A percentile compares a stretch with the other conserved stretches of the same genome.
phyloP scores from a whole-genome alignment of 805 yeast genomes.

The Brettanomyces custersianus region DNA sequence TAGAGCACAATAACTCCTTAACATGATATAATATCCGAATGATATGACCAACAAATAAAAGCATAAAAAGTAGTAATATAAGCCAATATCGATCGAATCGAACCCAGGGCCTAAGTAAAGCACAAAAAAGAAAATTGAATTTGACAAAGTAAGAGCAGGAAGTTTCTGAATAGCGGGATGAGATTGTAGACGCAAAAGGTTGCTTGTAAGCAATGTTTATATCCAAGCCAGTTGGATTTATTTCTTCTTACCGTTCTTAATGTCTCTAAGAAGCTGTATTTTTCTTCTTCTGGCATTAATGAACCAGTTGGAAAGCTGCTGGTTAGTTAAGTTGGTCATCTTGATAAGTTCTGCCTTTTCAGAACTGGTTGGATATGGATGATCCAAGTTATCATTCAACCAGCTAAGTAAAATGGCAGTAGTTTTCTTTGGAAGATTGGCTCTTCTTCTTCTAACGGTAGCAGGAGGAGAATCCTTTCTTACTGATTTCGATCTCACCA shows the following conservation, averaged over 20 bases:
- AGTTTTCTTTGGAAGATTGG: slow-evolving; percentile 53
- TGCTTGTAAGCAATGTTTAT: too few species aligned
- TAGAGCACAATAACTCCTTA: too few species aligned
- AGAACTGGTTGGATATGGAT: slow-evolving; percentile 52
- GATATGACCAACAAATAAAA: too few species aligned
- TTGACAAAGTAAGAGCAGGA: too few species aligned
- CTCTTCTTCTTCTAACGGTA: slow-evolving; percentile 31
- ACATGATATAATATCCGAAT: too few species aligned
- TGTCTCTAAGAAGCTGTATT: slow-evolving; percentile 39
- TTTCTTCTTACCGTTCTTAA: slow-evolving; percentile 7
- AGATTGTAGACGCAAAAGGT: too few species aligned
- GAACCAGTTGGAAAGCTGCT: slow-evolving; percentile 54
- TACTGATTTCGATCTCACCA: background rate
- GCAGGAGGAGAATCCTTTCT: background rate
- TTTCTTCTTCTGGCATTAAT: slow-evolving; percentile 55
- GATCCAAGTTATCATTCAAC: slow-evolving; percentile 47
- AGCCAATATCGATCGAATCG: too few species aligned
- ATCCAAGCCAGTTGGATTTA: slow-evolving; percentile 1
- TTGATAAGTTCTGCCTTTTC: slow-evolving; percentile 46
- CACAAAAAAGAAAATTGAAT: too few species aligned
- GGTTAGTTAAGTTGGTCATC: slow-evolving; percentile 48
- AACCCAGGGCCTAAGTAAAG: too few species aligned
- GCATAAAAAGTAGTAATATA: too few species aligned
- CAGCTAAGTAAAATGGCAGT: slow-evolving; percentile 43
- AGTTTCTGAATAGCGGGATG: too few species aligned